A percentile compares a stretch with the other conserved stretches of the same genome.
phyloP scores from a whole-genome alignment of 2,329 filamentous ascomycete genomes.

The Fusarium albosuccineum region DNA sequence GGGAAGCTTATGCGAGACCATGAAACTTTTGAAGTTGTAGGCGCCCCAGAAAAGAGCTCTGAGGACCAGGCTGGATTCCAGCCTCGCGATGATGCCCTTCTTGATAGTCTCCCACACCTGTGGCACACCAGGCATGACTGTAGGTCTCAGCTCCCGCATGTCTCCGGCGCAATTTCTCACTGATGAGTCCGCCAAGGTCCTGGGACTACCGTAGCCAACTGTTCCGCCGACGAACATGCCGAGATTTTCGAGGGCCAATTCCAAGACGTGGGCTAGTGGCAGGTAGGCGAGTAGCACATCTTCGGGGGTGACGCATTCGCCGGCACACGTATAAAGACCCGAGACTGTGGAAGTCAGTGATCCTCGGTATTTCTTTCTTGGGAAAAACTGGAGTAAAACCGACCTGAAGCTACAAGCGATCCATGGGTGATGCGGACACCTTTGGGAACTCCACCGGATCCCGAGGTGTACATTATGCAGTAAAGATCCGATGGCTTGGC shows the following conservation, averaged over 20 bases:
- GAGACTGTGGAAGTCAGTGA: conserved; percentile 65
- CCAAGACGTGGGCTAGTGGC: conserved; percentile 93
- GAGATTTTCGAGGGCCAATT: conserved; percentile 93
- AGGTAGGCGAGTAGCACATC: conserved; percentile 91
- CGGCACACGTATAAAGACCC: conserved; percentile 82
- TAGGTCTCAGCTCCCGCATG: conserved; percentile 89
- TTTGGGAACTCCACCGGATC: conserved; percentile 89
- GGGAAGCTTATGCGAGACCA: conserved; percentile 70
- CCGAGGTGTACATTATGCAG: conserved; percentile 89
- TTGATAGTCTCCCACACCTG: conserved; percentile 97
- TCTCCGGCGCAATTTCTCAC: conserved; percentile 93
- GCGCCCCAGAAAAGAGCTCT: conserved; percentile 83
- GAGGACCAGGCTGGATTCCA: conserved; percentile 77
- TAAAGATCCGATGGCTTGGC: conserved; percentile 82
- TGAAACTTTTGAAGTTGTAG: conserved; percentile 68
- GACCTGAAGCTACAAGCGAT: conserved; percentile 78
- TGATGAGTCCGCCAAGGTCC: conserved; percentile 86
- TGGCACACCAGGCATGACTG: conserved; percentile 91
- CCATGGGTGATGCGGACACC: conserved; percentile 87
- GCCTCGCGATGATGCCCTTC: conserved; percentile 87
- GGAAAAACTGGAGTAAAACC: neutral
- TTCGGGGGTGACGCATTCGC: conserved; percentile 78
- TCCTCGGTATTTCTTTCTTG: neutral
- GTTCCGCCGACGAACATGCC: conserved; percentile 89
- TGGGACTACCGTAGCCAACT: conserved; percentile 90